phyloP scores from a whole-genome alignment of 2,329 filamentous ascomycete genomes.

The Decorospora gaudefroyi region DNA sequence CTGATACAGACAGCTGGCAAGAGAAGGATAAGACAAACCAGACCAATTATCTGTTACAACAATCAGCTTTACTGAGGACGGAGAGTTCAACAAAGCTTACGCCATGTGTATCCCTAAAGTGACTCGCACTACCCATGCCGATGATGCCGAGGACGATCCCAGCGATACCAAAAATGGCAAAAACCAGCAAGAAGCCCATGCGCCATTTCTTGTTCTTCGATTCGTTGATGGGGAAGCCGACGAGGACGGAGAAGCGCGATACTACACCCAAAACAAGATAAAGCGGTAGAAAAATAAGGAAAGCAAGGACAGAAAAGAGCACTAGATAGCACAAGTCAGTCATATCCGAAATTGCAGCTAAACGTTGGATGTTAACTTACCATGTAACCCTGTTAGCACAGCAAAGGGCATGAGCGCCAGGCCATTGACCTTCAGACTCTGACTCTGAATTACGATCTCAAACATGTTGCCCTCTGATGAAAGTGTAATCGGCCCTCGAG shows the following conservation, averaged over 20 bases:
- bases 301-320: constrained; percentile 26
- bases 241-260: constrained; percentile 31
- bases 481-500: constrained; percentile 30
- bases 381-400: constrained; percentile 29
- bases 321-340: constrained; percentile 16
- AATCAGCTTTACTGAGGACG: constrained; percentile 3
- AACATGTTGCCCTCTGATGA: constrained; percentile 34
- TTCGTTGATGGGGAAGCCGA: constrained; percentile 31
- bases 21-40: constrained; percentile 27
- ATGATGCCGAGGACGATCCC: constrained; percentile 33
- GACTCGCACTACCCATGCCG: constrained; percentile 31
- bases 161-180: constrained; percentile 20
- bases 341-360: neutral
- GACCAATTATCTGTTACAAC: constrained; percentile 29
- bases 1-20: constrained; percentile 23
- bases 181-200: constrained; percentile 24
- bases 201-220: constrained; percentile 35
- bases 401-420: constrained; percentile 22
- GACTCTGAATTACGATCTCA: constrained; percentile 24
- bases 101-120: constrained; percentile 33
- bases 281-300: constrained; percentile 33
- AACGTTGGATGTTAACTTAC: constrained; percentile 13
- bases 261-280: constrained; percentile 35
- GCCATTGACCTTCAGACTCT: constrained; percentile 30
- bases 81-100: constrained; percentile 13